phyloP scores from a whole-genome alignment of 2,329 filamentous ascomycete genomes.

The Sphaceloma murrayae region DNA sequence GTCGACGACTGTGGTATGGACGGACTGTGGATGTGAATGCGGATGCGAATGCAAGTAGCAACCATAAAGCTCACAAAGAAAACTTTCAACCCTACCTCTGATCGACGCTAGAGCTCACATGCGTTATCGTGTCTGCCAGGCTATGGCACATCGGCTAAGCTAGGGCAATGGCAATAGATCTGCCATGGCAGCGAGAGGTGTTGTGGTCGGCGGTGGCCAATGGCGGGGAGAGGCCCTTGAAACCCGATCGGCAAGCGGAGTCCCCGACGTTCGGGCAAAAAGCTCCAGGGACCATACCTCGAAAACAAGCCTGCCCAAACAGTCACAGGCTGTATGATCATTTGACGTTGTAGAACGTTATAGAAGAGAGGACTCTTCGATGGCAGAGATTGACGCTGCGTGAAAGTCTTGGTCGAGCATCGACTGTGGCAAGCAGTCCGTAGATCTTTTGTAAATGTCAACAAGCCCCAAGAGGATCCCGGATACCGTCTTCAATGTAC shows the following conservation, averaged over 20 bases:
- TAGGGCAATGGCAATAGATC: too few relatives aligned
- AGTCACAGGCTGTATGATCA: not conserved
- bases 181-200: conserved; percentile 1
- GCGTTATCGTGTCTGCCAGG: too few relatives aligned
- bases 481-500: not conserved
- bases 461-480: too few relatives aligned
- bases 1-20: too few relatives aligned
- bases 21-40: too few relatives aligned
- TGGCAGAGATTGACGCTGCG: too few relatives aligned
- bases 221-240: not conserved
- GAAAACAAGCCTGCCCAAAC: too few relatives aligned
- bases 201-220: conserved; percentile 1
- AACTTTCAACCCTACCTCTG: conserved; percentile 2
- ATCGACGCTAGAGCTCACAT: conserved; percentile 8
- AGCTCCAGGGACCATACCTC: too few relatives aligned
- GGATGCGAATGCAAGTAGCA: not conserved
- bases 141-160: too few relatives aligned
- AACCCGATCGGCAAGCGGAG: conserved; percentile 5
- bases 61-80: not conserved
- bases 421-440: too few relatives aligned
- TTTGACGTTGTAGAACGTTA: not conserved
- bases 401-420: too few relatives aligned
- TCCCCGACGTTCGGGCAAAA: conserved; percentile 12
- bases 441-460: too few relatives aligned
- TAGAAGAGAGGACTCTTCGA: not conserved